These are phyloP conservation scores for Tetrapisispora nanseiensis DNA, from an alignment of 805 yeast species.

Conservation along the genomic window DNA sequence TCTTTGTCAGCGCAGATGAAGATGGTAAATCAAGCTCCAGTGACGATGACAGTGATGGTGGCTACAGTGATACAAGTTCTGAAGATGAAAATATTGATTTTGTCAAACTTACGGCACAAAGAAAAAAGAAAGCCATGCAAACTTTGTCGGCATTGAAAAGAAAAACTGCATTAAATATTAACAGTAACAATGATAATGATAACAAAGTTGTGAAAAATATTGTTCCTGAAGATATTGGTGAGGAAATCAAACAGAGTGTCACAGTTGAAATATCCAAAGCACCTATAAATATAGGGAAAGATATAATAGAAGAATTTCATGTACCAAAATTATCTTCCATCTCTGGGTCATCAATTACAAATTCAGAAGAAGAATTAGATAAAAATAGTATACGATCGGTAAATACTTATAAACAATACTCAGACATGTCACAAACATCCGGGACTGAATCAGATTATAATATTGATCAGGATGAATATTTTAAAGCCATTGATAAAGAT, in stretches of 20 bases:
- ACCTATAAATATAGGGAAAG: constrained; percentile 8
- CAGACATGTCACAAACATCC: background rate
- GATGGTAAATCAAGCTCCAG: constrained; percentile 17
- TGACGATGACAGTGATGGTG: constrained; percentile 31
- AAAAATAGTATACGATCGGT: background rate
- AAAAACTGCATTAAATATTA: constrained; percentile 25
- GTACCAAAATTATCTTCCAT: constrained; percentile 20
- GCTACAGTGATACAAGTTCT: constrained; percentile 40
- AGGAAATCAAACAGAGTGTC: constrained; percentile 37
- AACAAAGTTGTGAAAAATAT: constrained; percentile 30
- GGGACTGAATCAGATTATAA: constrained; percentile 26
- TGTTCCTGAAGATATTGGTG: constrained; percentile 43
- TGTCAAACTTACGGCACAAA: constrained; percentile 59
- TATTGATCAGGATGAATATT: constrained; percentile 26
- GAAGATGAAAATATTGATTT: constrained; percentile 65
- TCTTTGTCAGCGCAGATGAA: constrained; percentile 26
- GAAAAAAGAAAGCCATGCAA: constrained; percentile 47
- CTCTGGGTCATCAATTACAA: constrained; percentile 4
- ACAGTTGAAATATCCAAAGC: constrained; percentile 7
- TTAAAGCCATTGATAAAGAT: constrained; percentile 22
- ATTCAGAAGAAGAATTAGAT: constrained; percentile 12
- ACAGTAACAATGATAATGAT: constrained; percentile 28
- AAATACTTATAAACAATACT: background rate
- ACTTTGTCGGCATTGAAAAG: constrained; percentile 33
- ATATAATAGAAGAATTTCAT: constrained; percentile 15